Evolutionary conservation across 495 filamentous ascomycete species (phyloP), one percentile per base, ranked within the genome.

Genomic region (Bathelium albidoporum): DNA sequence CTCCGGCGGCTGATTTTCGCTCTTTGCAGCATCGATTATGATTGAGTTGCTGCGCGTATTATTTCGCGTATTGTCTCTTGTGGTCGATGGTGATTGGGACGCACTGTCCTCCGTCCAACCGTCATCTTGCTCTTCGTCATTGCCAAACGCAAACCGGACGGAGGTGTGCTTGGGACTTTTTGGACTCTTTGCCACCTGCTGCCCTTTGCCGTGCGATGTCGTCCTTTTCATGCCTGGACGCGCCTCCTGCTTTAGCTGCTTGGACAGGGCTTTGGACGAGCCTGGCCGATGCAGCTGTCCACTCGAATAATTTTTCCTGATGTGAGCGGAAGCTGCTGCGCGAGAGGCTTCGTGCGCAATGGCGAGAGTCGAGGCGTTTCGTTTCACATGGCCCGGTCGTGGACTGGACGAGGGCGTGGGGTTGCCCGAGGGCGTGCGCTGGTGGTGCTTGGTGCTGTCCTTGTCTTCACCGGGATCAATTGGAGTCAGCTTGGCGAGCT

Each of bases 61-160:
- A n/a, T 72, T 69, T 52, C 73, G 71, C 26, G 74, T 77, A 61
- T 75, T 74, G 24, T 70, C 66, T 32, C 75, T 67, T 49, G 75
- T 77, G n/a, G 74, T 76, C 43, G 64, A 71, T 28, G 75, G 75
- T 58, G 74, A 76, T 59, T 75, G 74, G 29, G 74, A 76, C 2
- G 73, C 72, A 59, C 75, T 77, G 31, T 76, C 70, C 41, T 77
- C 75, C 16, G 75, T 77, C 75, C 75, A 77, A 18, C 66, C 74
- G 58, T 77, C 68, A 64, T 76, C 75, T 39, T 73, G 68, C 4
- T 55, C 49, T 55, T 55, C 49, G 24, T 55, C 49, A 55, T 55
- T 55, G 49, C 49, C 49, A 29, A 55, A 55, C 9, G 49, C 49
- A 55, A 55, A 55, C 7, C 49, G 49, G 2, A 55, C 49, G 2